These are phyloP conservation scores for Cryptosporidium andersoni DNA, from an alignment of 169 alveolate species.

Conservation along the genomic window DNA sequence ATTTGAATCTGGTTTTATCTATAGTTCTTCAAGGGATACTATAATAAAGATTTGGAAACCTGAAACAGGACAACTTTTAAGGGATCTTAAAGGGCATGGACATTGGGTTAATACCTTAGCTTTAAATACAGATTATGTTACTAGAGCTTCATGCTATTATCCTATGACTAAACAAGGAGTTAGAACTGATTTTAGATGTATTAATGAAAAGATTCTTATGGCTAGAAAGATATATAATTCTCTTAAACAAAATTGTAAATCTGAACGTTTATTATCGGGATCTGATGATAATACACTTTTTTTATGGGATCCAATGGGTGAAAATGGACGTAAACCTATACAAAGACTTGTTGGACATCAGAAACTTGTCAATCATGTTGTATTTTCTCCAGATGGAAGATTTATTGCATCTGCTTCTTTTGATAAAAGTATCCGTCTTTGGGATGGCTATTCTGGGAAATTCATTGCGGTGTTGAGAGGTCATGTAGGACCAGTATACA, in stretches of 20 bases:
- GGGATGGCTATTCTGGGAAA: conserved; percentile 92
- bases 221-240: conserved; percentile 71
- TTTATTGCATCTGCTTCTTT: conserved; percentile 97
- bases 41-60: conserved; percentile 92
- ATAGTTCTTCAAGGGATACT: conserved; percentile 94
- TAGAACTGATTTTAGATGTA: conserved; percentile 4
- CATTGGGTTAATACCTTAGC: conserved; percentile 99
- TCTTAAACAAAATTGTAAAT: conserved; percentile 81
- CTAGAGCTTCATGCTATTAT: conserved; percentile 87
- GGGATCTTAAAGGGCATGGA: conserved; percentile 93
- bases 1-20: conserved; percentile 80
- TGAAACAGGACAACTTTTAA: conserved; percentile 79
- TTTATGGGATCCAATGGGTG: conserved; percentile 89
- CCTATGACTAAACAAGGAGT: conserved; percentile 32
- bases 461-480: conserved; percentile 94
- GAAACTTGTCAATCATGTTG: conserved; percentile 93
- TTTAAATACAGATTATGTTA: conserved; percentile 89
- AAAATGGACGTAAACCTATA: conserved; percentile 77
- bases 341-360: conserved; percentile 96
- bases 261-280: conserved; percentile 95
- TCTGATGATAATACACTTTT: conserved; percentile 97
- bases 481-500: conserved; percentile 97
- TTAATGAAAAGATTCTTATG: conserved; percentile 69
- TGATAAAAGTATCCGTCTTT: conserved; percentile 93
- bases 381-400: conserved; percentile 97